Base-by-base conservation (phyloP, 768 basidiomycete genomes). In the Fistulinella prunicolor region DNA sequence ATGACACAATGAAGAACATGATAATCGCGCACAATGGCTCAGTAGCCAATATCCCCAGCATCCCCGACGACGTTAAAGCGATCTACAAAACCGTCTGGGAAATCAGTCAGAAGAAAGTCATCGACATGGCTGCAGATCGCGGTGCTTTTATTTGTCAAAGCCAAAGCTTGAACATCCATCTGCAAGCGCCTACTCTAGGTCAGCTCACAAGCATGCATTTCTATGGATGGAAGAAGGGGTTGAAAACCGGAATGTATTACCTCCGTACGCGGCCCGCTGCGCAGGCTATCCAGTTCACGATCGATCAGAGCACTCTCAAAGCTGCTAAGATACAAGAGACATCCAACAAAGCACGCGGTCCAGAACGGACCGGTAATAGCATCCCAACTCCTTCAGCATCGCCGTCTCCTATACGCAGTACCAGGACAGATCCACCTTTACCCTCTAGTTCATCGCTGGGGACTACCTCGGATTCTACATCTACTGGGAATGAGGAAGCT, bases 81-180 rank as follows among this genome's bases (percentile, higher is more conserved):
- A 94, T 99, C 73, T 99, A 99, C 83, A 97, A 97, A 77, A 99
- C 95, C n/a, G 95, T 97, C 41, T 99, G 95, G 95, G 95, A 99
- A 74, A 94, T 99, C 69, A 86, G 82, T 38, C 95, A 98, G 75
- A 98, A 97, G 89, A 94, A 91, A 66, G 84, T 99, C 55, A 85
- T 99, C 49, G 96, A 99, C 73, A 79, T 99, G 58, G 88, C 96
- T 44, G 96, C 96, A n/a, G 96, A 99, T 67, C 93, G 96, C 51
- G 95, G 94, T 32, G 93, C 96, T 1, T 99, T 85, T 75, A 96
- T 98, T 70, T 95, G 93, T 72, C 95, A 99, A 70, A 86, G 83
- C 56, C 95, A 98, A 72, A 88, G 85, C 52, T 73, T 99, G 66
- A 98, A 98, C 68, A 81, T 99, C 48, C 95, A 97, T 66, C 70